Conservation (phyloP, 139 green algal genomes). For the Zygnema circumcarinatum region DNA sequence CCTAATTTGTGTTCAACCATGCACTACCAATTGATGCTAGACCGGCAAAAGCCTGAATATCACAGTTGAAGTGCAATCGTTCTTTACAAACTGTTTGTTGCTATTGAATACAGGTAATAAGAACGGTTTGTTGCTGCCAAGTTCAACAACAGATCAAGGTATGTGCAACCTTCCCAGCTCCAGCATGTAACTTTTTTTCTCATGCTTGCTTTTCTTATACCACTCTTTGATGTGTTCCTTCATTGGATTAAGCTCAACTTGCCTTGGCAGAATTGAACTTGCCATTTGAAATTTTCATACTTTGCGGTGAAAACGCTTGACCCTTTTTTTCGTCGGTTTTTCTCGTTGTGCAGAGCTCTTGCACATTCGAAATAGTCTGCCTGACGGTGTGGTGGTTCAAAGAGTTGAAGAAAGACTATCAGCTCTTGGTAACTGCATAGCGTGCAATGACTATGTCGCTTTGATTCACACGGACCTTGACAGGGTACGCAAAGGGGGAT, state of each 20-base stretch:
- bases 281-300: too few relatives aligned
- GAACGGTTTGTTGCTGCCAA: slow-evolving; percentile 96
- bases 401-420: slow-evolving; percentile 95
- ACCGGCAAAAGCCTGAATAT: neutral
- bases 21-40: neutral
- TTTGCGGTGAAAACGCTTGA: too few relatives aligned
- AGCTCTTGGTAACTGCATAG: slow-evolving; percentile 97
- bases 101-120: slow-evolving; percentile 80
- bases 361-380: slow-evolving; percentile 96
- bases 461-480: slow-evolving; percentile 98
- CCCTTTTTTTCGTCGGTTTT: too few relatives aligned
- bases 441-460: slow-evolving; percentile 98
- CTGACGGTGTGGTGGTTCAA: slow-evolving; percentile 97
- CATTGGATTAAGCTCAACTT: too few relatives aligned
- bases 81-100: neutral
- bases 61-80: neutral
- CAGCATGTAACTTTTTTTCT: slow-evolving; percentile 6
- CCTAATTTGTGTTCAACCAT: neutral
- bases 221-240: too few relatives aligned
- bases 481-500: slow-evolving; percentile 53
- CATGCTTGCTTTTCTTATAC: slow-evolving; percentile 20
- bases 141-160: slow-evolving; percentile 93
- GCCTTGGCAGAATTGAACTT: too few relatives aligned
- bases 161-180: slow-evolving; percentile 11
- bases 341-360: slow-evolving; percentile 78